phyloP scores from a whole-genome alignment of 2,329 filamentous ascomycete species.

The Arthrinium puccinioides region DNA sequence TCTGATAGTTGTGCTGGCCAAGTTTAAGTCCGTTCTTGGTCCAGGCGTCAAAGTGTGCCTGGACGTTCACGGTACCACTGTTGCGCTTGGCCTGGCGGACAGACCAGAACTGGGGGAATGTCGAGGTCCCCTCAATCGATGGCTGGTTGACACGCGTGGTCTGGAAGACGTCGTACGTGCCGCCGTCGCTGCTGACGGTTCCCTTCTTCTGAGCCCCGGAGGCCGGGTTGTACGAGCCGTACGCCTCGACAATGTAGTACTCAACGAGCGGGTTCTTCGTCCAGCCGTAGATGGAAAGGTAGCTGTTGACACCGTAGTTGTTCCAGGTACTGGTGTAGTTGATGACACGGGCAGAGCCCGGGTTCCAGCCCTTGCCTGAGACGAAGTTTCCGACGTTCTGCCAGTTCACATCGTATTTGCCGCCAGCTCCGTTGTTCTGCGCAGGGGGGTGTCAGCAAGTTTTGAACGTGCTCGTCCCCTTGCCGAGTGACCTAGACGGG shows the following conservation, averaged over 20 bases:
- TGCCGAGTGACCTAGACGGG: not conserved
- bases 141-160: conserved; percentile 31
- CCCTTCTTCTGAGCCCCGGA: conserved; percentile 21
- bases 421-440: conserved; percentile 41
- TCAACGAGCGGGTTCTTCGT: conserved; percentile 28
- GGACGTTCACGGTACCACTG: conserved; percentile 26
- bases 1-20: conserved; percentile 27
- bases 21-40: conserved; percentile 20
- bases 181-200: conserved; percentile 21
- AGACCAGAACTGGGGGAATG: conserved; percentile 46
- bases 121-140: conserved; percentile 35
- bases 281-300: conserved; percentile 35
- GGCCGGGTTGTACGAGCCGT: conserved; percentile 25
- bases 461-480: no score
- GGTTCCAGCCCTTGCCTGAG: conserved; percentile 44
- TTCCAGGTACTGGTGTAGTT: conserved; percentile 25
- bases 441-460: not conserved
- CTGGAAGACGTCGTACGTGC: conserved; percentile 27
- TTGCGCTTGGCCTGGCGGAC: conserved; percentile 41
- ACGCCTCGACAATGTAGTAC: conserved; percentile 31
- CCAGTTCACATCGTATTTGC: conserved; percentile 45
- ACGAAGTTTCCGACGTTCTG: conserved; percentile 40
- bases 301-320: conserved; percentile 29
- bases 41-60: conserved; percentile 28
- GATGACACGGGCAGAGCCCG: conserved; percentile 19